These are phyloP conservation scores for Coleophoma crateriformis DNA, from an alignment of 2,329 filamentous ascomycete genomes.

Conservation along the genomic window DNA sequence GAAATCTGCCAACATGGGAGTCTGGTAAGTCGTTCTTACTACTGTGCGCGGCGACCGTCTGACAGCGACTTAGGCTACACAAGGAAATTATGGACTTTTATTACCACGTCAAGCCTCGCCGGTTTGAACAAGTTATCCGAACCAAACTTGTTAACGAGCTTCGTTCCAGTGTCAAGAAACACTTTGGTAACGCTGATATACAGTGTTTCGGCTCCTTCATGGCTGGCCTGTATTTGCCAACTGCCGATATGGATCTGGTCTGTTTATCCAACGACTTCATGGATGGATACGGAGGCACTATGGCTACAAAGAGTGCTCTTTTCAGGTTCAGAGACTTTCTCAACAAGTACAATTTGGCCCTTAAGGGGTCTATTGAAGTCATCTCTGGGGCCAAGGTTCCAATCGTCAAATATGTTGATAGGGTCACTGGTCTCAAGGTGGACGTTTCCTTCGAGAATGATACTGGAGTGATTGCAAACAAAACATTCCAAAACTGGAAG, in stretches of 20 bases:
- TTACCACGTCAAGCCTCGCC: conserved; percentile 70
- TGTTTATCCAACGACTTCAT: conserved; percentile 61
- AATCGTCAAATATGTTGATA: conserved; percentile 85
- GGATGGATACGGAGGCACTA: conserved; percentile 41
- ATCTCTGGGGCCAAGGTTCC: conserved; percentile 79
- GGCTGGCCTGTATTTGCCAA: conserved; percentile 68
- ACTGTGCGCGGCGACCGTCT: conserved; percentile 13
- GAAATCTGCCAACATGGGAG: conserved; percentile 43
- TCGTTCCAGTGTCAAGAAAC: conserved; percentile 48
- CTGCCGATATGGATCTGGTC: conserved; percentile 92
- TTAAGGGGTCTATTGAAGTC: conserved; percentile 53
- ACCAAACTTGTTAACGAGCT: conserved; percentile 67
- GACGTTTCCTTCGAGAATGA: conserved; percentile 94
- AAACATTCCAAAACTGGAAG: conserved; percentile 80
- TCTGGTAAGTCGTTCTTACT: conserved; percentile 42
- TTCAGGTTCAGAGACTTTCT: conserved; percentile 60
- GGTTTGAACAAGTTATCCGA: conserved; percentile 74
- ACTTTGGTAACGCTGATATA: conserved; percentile 58
- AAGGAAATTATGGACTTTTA: conserved; percentile 90
- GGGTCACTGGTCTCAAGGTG: conserved; percentile 70
- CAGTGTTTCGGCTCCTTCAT: conserved; percentile 90
- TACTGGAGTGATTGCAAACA: conserved; percentile 72
- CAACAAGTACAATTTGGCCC: conserved; percentile 47
- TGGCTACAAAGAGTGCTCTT: conserved; percentile 34
- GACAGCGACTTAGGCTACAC: conserved; percentile 58